Percentiles rank a stretch among this genome's conserved stretches.
phyloP scores from a whole-genome alignment of 495 filamentous ascomycete species.

The Amorphotheca resinae region DNA sequence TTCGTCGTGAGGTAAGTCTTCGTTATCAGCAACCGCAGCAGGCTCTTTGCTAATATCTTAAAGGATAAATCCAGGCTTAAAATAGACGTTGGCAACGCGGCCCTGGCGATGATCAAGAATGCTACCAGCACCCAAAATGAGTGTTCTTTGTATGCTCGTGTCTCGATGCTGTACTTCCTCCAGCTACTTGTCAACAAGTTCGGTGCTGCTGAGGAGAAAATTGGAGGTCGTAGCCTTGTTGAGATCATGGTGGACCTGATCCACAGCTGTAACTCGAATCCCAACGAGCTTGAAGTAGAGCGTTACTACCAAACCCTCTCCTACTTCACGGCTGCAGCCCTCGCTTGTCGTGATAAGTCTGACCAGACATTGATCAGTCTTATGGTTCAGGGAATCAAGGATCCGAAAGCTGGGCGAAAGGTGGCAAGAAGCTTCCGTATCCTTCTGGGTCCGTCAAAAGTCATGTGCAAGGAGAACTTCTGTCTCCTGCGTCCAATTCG shows the following conservation, averaged over 20 bases:
- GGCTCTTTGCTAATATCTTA: background rate
- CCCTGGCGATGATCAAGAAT: constrained; percentile 8
- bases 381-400: constrained; percentile 9
- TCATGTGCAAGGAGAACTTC: constrained; percentile 24
- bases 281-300: background rate
- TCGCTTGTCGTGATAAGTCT: background rate
- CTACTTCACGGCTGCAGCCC: constrained; percentile 10
- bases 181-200: constrained; percentile 18
- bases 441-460: constrained; percentile 24
- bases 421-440: constrained; percentile 24
- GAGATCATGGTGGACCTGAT: background rate
- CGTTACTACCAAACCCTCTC: constrained; percentile 10
- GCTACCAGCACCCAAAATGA: constrained; percentile 1
- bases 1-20: constrained; percentile 3
- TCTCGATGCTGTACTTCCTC: constrained; percentile 11
- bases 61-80: background rate
- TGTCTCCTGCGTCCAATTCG: constrained; percentile 15
- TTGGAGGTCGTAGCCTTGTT: background rate
- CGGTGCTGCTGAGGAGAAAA: background rate
- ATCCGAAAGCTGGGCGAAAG: constrained; percentile 16
- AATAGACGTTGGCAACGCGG: constrained; percentile 5
- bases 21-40: background rate
- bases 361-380: constrained; percentile 2
- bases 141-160: background rate
- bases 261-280: background rate